A percentile compares a stretch with the other conserved stretches of the same genome.
Evolutionary conservation across 2,329 filamentous ascomycete genomes (phyloP).

Genomic region (Phaeosphaeria sp.): DNA sequence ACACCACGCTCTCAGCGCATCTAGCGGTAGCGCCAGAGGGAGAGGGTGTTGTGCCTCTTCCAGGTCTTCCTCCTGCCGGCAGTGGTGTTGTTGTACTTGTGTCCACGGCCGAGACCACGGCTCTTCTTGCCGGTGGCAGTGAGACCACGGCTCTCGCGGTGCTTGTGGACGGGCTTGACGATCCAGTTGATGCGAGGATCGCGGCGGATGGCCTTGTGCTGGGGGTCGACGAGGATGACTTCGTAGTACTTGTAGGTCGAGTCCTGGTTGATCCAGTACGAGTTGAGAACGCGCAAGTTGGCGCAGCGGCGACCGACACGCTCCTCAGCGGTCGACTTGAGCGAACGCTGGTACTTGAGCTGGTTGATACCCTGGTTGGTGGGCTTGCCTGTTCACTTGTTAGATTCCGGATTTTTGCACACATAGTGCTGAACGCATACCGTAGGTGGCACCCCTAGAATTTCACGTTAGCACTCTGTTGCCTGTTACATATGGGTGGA

Average conservation of each 20-base stretch:
- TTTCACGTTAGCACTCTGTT: slow-evolving; percentile 33
- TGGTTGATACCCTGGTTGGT: slow-evolving; percentile 99
- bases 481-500: neutral
- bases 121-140: slow-evolving; percentile 99
- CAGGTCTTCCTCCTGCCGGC: slow-evolving; percentile 99
- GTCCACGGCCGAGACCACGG: slow-evolving; percentile 98
- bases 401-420: slow-evolving; percentile 17
- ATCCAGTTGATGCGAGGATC: slow-evolving; percentile 99
- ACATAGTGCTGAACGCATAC: slow-evolving; percentile 63
- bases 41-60: slow-evolving; percentile 99
- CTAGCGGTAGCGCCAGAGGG: slow-evolving; percentile 97
- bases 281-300: slow-evolving; percentile 99
- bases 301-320: slow-evolving; percentile 98
- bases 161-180: slow-evolving; percentile 99
- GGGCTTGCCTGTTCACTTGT: slow-evolving; percentile 80
- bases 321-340: slow-evolving; percentile 98
- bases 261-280: slow-evolving; percentile 99
- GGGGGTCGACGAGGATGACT: slow-evolving; percentile 98
- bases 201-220: slow-evolving; percentile 99
- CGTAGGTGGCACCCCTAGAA: slow-evolving; percentile 88
- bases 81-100: slow-evolving; percentile 98
- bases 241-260: slow-evolving; percentile 99
- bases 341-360: slow-evolving; percentile 99
- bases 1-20: slow-evolving; percentile 39
- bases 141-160: slow-evolving; percentile 96